A percentile compares a stretch with the other conserved stretches of the same genome.
These are phyloP conservation scores for Hyaloscypha variabilis DNA, from an alignment of 495 filamentous ascomycete species.

Conservation along the genomic window DNA sequence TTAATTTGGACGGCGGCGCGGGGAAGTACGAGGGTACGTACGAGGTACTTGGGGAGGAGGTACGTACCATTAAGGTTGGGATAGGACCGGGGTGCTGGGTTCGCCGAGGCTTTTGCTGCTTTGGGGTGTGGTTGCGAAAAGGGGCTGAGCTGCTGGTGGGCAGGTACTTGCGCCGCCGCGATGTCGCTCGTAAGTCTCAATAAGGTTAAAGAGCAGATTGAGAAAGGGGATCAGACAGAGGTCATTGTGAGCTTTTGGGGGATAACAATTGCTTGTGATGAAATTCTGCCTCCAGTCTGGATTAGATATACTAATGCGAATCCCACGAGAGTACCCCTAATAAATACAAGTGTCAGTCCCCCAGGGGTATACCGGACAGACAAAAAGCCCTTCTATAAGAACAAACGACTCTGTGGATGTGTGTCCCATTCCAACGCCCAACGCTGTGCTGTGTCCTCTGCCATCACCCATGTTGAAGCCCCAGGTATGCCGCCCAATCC, in stretches of 20 bases:
- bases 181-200: too few species aligned
- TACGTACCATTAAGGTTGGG: too few species aligned
- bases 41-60: too few species aligned
- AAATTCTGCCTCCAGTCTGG: background rate
- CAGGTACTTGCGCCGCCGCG: too few species aligned
- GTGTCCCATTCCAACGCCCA: constrained; percentile 17
- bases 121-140: too few species aligned
- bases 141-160: too few species aligned
- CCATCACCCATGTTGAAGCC: constrained; percentile 8
- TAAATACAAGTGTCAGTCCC: constrained; percentile 7
- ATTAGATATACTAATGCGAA: background rate
- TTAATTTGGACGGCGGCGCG: too few species aligned
- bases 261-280: background rate
- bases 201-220: too few species aligned
- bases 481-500: constrained; percentile 2
- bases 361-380: constrained; percentile 15
- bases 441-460: constrained; percentile 19
- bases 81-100: too few species aligned
- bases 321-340: background rate
- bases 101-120: too few species aligned
- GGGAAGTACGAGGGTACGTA: too few species aligned
- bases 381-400: constrained; percentile 20
- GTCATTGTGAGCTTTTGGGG: background rate
- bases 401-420: constrained; percentile 17
- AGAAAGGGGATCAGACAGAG: too few species aligned